A percentile compares a stretch with the other conserved stretches of the same genome.
Conservation (phyloP, 306 rosid species). For the Medicago lupulina region DNA sequence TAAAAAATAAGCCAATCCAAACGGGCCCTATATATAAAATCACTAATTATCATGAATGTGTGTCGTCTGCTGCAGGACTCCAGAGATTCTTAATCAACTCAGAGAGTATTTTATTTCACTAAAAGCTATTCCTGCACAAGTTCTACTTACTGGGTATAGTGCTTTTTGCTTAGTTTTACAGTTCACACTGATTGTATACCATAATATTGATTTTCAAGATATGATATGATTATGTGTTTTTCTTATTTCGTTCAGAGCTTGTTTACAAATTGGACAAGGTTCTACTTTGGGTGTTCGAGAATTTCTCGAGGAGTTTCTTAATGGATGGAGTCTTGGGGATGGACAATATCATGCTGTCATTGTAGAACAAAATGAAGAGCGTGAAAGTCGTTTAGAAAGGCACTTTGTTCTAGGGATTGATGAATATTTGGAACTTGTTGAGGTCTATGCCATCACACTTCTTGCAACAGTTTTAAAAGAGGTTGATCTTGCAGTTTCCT, state of each 20-base stretch:
- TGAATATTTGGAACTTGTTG: conserved; percentile 71
- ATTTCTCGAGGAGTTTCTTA: conserved; percentile 71
- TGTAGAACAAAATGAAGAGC: conserved; percentile 45
- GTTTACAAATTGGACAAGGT: conserved; percentile 66
- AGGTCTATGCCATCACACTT: conserved; percentile 60
- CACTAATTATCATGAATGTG: too few species aligned
- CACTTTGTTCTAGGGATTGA: conserved; percentile 54
- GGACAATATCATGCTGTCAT: conserved; percentile 52
- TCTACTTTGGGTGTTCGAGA: conserved; percentile 47
- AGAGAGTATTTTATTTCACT: conserved; percentile 46
- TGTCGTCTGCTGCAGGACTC: conserved; percentile 42
- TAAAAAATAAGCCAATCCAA: too few species aligned
- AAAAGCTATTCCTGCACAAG: conserved; percentile 63
- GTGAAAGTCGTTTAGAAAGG: conserved; percentile 24
- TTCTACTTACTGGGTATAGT: conserved; percentile 70
- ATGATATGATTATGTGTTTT: not conserved
- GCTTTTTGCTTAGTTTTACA: too few species aligned
- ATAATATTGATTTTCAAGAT: not conserved
- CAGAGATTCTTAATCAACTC: conserved; percentile 66
- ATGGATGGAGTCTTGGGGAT: conserved; percentile 68
- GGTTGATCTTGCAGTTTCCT: conserved; percentile 65
- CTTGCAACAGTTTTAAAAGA: conserved; percentile 55
- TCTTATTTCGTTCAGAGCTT: conserved; percentile 55
- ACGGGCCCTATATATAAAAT: too few species aligned
- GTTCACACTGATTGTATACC: too few species aligned